Base-by-base conservation (phyloP, 23 red algal genomes). In the Gracilariopsis chorda region DNA sequence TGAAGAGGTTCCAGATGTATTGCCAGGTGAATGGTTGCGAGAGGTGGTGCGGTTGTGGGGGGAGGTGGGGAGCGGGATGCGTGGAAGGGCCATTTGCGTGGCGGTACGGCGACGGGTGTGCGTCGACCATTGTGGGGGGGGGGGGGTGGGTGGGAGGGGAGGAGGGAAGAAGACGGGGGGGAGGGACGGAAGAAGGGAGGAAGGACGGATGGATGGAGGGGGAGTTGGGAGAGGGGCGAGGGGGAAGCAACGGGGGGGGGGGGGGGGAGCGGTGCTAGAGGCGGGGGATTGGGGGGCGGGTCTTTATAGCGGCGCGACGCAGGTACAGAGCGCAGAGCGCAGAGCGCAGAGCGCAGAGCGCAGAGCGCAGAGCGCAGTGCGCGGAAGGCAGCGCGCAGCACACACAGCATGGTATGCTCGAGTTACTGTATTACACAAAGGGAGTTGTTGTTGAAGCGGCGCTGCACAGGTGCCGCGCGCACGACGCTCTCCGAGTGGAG, bases 1-100 rank as follows among this genome's bases (percentile, higher is more conserved):
- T 76, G 72, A 89, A 89, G 9, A 78, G 55, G 48, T 25, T 73
- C 85, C 85, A 89, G 51, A 89, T 89, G 41, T 59, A 70, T 19
- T 89, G 69, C 85, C 85, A 89, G 58, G 46, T 63, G 70, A 61
- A 89, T 4, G 39, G 37, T n/a, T n/a, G 39, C 67, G 67, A 23
- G 42, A 73, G 67, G 17, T 45, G 20, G 17, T 45, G 8, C 39
- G 67, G 67, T 73, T 73, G 17, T 73, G 47, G 0, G 4, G 63
- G 1, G 4, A 42, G 33, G 14, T 4, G 32, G 67, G 1, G 13
- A 24, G 20, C 28, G 67, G 20, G 3, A 6, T 16, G 37, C 39
- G 67, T 20, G 35, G 8, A 17, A 19, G 8, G 62, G 33, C 3
- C 17, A 9, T 20, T 68, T 68, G 8, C 1, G 57, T 30, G 23